Conservation (phyloP, 306 rosid genomes). For the Sicyos edulis region DNA sequence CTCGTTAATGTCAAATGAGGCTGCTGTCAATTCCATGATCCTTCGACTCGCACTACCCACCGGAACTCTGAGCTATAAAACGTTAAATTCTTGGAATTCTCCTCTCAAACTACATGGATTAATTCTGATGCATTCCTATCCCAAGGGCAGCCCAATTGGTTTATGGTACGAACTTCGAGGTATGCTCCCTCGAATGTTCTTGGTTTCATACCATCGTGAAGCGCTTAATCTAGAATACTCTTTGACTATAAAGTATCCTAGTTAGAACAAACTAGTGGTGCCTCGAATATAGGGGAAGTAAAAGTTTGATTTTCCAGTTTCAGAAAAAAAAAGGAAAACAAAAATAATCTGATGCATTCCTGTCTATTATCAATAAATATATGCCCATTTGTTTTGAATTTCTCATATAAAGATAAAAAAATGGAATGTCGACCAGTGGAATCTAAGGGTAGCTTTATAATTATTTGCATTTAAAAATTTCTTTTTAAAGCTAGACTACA, state of each 20-base stretch:
- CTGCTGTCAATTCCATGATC: background rate
- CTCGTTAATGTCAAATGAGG: background rate
- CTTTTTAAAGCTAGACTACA: background rate
- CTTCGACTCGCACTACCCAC: background rate
- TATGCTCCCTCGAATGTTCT: too few species aligned
- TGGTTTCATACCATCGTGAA: too few species aligned
- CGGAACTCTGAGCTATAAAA: background rate
- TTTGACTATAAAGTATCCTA: too few species aligned
- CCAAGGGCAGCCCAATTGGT: too few species aligned
- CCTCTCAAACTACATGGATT: background rate
- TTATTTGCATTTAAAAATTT: background rate
- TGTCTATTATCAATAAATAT: background rate
- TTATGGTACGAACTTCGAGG: too few species aligned
- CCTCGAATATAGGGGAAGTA: too few species aligned
- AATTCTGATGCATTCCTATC: too few species aligned
- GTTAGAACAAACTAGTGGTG: too few species aligned
- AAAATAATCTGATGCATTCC: too few species aligned
- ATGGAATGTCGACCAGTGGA: background rate
- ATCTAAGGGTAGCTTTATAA: background rate
- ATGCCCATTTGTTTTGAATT: background rate
- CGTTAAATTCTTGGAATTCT: background rate
- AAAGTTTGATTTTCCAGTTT: too few species aligned
- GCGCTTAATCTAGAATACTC: too few species aligned
- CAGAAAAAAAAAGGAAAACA: too few species aligned
- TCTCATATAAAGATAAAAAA: background rate